These are phyloP conservation scores for Mychonastes homosphaera DNA, from an alignment of 139 green algal species.

Conservation along the genomic window DNA sequence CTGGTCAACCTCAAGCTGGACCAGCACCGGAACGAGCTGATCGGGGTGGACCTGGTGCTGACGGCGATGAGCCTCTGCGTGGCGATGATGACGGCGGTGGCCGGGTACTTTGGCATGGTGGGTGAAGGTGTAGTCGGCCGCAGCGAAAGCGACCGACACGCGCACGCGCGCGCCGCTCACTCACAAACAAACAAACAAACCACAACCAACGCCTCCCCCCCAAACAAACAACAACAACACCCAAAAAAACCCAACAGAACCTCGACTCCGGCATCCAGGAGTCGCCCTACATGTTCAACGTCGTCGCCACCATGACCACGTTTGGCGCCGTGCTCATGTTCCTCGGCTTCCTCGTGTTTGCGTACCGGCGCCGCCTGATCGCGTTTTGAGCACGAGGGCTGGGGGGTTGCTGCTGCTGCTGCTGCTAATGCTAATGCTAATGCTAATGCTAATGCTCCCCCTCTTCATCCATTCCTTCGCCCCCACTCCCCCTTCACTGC, in stretches of 20 bases:
- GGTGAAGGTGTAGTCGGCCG: neutral
- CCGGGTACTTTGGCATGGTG: conserved; percentile 84
- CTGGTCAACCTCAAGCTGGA: conserved; percentile 86
- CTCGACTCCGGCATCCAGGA: conserved; percentile 29
- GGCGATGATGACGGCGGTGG: conserved; percentile 53
- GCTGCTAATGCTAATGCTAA: neutral
- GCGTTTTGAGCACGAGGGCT: conserved; percentile 11
- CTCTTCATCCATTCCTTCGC: neutral
- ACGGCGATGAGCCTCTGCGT: conserved; percentile 61
- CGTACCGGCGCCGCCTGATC: conserved; percentile 11
- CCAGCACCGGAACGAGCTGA: conserved; percentile 71
- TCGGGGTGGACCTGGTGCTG: conserved; percentile 71
- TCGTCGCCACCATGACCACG: neutral
- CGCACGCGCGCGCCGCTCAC: neutral
- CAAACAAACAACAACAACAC: neutral
- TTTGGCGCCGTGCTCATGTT: conserved; percentile 10
- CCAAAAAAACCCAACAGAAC: conserved; percentile 24
- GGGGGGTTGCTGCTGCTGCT: no score
- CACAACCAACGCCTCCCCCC: neutral
- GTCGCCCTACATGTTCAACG: conserved; percentile 23
- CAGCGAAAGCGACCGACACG: neutral
- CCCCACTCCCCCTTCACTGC: neutral
- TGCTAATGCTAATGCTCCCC: neutral
- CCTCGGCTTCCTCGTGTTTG: conserved; percentile 4
- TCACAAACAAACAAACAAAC: no score